A percentile compares a stretch with the other conserved stretches of the same genome.
Conservation (phyloP, 495 filamentous ascomycete species). For the Alectoria sarmentosa region DNA sequence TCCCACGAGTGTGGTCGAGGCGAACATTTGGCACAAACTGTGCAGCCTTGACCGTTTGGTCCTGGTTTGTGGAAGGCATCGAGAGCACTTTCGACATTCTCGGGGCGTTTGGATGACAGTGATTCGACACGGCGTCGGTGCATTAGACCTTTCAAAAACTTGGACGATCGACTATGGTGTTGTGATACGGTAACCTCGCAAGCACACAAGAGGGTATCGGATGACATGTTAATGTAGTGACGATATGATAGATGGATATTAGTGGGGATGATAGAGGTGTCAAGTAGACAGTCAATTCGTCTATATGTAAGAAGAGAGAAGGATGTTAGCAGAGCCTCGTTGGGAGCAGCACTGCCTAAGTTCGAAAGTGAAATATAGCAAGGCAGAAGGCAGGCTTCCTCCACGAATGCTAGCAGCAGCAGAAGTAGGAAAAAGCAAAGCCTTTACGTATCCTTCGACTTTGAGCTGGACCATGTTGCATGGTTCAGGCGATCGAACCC, state of each 20-base stretch:
- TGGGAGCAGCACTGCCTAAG: slow-evolving; percentile 12
- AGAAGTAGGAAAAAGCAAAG: background rate
- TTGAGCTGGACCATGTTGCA: background rate
- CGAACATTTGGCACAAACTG: slow-evolving; percentile 2
- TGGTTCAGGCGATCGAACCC: background rate
- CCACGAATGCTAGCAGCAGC: background rate
- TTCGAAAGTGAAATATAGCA: background rate
- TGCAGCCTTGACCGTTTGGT: background rate
- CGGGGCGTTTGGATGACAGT: slow-evolving; percentile 6
- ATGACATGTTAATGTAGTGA: background rate
- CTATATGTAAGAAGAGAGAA: slow-evolving; percentile 6
- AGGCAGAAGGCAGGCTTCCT: background rate
- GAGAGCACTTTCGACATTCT: background rate
- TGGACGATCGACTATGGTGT: background rate
- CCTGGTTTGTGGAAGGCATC: slow-evolving; percentile 10
- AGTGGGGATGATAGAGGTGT: background rate
- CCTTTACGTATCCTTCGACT: background rate
- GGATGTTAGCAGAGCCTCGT: slow-evolving; percentile 12
- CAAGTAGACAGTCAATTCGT: background rate
- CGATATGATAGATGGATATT: background rate
- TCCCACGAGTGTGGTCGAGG: slow-evolving; percentile 6
- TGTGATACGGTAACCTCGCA: background rate
- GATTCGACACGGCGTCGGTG: slow-evolving; percentile 10
- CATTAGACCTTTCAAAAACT: slow-evolving; percentile 17
- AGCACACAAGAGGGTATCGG: background rate